These are phyloP conservation scores for Penicillium frequentans DNA, from an alignment of 2,329 filamentous ascomycete genomes.

Conservation along the genomic window DNA sequence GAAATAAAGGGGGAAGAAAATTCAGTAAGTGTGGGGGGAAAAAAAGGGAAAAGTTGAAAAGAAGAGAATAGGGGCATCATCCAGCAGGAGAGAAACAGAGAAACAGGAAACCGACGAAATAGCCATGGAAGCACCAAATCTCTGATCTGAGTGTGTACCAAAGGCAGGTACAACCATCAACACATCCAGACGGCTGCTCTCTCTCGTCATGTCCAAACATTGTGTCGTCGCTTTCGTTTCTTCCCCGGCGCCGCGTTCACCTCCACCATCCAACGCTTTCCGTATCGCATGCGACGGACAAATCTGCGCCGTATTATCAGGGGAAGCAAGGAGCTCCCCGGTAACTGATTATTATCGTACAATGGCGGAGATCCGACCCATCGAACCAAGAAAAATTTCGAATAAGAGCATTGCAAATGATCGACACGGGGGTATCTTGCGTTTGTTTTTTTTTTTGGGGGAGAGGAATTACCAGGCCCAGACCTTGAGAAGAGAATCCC, in stretches of 20 bases:
- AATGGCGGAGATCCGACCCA: conserved; percentile 37
- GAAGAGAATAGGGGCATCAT: conserved; percentile 22
- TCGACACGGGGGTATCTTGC: conserved; percentile 39
- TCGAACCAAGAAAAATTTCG: conserved; percentile 34
- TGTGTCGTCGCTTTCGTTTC: conserved; percentile 29
- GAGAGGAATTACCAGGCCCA: conserved; percentile 71
- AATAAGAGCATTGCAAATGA: conserved; percentile 38
- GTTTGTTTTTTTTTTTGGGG: conserved; percentile 15
- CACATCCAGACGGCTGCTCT: conserved; percentile 14
- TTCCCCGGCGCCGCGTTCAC: conserved; percentile 22
- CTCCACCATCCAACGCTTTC: conserved; percentile 22
- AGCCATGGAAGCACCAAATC: conserved; percentile 2
- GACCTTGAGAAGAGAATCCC: conserved; percentile 95
- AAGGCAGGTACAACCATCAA: conserved; percentile 7
- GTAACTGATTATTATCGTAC: conserved; percentile 49
- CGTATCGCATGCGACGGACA: conserved; percentile 23
- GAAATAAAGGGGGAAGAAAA: conserved; percentile 29
- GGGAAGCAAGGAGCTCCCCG: conserved; percentile 24
- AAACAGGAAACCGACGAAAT: conserved; percentile 11
- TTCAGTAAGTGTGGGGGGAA: conserved; percentile 22
- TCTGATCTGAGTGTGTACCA: not conserved
- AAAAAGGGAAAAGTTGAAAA: conserved; percentile 11
- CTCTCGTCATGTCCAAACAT: conserved; percentile 24
- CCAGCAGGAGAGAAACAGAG: conserved; percentile 12
- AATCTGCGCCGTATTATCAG: conserved; percentile 33